phyloP scores from a whole-genome alignment of 1,139 yeast species.

The Barnettozyma hawaiiensis region DNA sequence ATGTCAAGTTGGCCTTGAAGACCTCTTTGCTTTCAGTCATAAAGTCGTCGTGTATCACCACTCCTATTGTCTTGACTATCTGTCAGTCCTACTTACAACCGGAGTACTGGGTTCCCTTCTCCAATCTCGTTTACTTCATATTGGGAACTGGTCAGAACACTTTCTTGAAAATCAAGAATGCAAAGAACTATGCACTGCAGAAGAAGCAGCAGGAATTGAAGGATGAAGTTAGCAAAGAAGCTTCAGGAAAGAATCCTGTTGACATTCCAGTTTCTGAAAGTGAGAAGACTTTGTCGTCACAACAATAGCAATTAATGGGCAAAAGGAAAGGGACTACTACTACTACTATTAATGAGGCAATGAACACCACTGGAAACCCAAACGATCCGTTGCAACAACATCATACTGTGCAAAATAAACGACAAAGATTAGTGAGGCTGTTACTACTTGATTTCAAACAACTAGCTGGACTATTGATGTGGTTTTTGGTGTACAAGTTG shows the following conservation, averaged over 20 bases:
- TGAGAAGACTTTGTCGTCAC: conserved; percentile 1
- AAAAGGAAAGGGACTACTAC: not conserved
- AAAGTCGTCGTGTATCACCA: conserved; percentile 58
- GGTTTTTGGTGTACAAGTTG: conserved; percentile 18
- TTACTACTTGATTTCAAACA: conserved; percentile 14
- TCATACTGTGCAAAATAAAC: conserved; percentile 2
- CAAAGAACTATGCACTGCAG: conserved; percentile 23
- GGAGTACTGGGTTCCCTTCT: conserved; percentile 81
- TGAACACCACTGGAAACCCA: not conserved
- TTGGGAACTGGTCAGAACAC: conserved; percentile 78
- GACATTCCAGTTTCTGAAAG: conserved; percentile 8
- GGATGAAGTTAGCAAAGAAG: conserved; percentile 12
- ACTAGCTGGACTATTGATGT: conserved; percentile 19
- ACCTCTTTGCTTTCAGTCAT: conserved; percentile 52
- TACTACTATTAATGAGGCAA: conserved; percentile 4
- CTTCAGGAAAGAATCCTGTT: conserved; percentile 8
- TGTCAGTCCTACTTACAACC: conserved; percentile 76
- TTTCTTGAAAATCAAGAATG: conserved; percentile 45
- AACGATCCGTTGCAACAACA: not conserved
- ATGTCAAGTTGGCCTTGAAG: conserved; percentile 36
- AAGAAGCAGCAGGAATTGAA: conserved; percentile 23
- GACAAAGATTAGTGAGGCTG: conserved; percentile 1
- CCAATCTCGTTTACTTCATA: conserved; percentile 65
- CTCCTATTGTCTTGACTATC: conserved; percentile 54
- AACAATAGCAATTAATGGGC: conserved; percentile 11